Evolutionary conservation across 2,329 filamentous ascomycete species (phyloP), one percentile per base, ranked within the genome.

Genomic region (Botrytis galanthina): DNA sequence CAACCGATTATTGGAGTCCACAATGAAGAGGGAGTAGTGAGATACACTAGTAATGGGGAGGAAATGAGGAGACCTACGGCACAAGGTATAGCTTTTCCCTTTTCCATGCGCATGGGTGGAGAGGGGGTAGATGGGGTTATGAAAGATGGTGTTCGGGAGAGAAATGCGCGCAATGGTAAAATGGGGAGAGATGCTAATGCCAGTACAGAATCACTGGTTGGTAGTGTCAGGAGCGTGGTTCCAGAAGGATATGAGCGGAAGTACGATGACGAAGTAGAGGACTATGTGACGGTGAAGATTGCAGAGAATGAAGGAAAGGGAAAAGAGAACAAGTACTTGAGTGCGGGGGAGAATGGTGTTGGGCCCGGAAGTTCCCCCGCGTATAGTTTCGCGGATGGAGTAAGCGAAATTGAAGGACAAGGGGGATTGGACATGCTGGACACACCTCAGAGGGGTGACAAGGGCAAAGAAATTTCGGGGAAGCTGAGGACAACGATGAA

Each of bases 61-160:
- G 64, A 67, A 54, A 39, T 67, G 64, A 67, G 64, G 26, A 67
- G 64, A 14, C 64, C 64, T 14, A 67, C 64, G 4, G 64, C 64
- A 12, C 32, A 51, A n/a, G 64, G 64, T 14, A 67, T 67, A 39
- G 64, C 64, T 29, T 67, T 67, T 26, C 64, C 64, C 8, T 67
- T 67, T 54, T 35, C 64, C 12, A 54, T 67, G 64, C 29, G 44
- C 32, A 67, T 67, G 64, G 64, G 64, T 29, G 64, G 64, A 4
- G 64, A 51, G 32, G 63, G 63, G 7, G 44, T 37, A 37, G 63
- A 67, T 67, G 63, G 63, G 6, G 12, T 67, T 51, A 51, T 67
- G 63, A n/a, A 67, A 51, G 44, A 37, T 26, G 63, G 63, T 37
- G 63, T 67, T 39, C 26, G 64, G 46, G 46, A 67, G 26, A 67